These are phyloP conservation scores for Pseudopyrenochaeta lycopersici DNA, from an alignment of 2,329 filamentous ascomycete species.

Conservation along the genomic window DNA sequence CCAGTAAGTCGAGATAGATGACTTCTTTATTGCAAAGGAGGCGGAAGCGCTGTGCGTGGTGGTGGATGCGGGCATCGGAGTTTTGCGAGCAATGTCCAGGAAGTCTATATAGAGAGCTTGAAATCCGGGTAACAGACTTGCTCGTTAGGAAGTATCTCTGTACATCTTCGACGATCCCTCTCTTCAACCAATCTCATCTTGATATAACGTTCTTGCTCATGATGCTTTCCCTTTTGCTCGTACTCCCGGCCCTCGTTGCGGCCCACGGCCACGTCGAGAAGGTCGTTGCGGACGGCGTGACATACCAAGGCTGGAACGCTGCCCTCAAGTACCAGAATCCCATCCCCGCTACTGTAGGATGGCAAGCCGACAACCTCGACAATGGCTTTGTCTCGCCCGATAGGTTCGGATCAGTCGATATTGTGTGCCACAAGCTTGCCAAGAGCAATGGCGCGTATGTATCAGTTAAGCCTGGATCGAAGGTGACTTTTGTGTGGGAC, in stretches of 20 bases:
- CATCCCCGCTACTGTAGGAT: conserved; percentile 41
- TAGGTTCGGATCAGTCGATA: conserved; percentile 34
- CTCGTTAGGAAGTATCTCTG: conserved; percentile 7
- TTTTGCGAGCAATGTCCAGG: background rate
- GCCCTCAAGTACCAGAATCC: conserved; percentile 40
- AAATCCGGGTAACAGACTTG: conserved; percentile 5
- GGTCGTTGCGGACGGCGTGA: conserved; percentile 37
- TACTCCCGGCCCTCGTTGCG: conserved; percentile 31
- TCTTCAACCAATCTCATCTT: background rate
- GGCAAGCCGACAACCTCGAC: conserved; percentile 47
- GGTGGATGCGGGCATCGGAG: conserved; percentile 2
- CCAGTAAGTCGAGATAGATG: conserved; percentile 7
- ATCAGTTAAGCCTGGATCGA: conserved; percentile 43
- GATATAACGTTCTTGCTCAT: background rate
- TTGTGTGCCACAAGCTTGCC: conserved; percentile 49
- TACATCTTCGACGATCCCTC: conserved; percentile 6
- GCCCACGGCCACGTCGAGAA: conserved; percentile 44
- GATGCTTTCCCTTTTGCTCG: conserved; percentile 23
- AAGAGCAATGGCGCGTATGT: conserved; percentile 43
- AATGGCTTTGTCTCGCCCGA: conserved; percentile 47
- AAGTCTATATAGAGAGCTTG: conserved; percentile 9
- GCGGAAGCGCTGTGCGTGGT: conserved; percentile 1
- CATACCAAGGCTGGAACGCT: conserved; percentile 44
- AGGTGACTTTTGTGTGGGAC: conserved; percentile 43
- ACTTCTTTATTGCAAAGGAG: conserved; percentile 10